These are phyloP conservation scores for Knoxia roxburghii DNA, from an alignment of 257 asterid species.

Conservation along the genomic window DNA sequence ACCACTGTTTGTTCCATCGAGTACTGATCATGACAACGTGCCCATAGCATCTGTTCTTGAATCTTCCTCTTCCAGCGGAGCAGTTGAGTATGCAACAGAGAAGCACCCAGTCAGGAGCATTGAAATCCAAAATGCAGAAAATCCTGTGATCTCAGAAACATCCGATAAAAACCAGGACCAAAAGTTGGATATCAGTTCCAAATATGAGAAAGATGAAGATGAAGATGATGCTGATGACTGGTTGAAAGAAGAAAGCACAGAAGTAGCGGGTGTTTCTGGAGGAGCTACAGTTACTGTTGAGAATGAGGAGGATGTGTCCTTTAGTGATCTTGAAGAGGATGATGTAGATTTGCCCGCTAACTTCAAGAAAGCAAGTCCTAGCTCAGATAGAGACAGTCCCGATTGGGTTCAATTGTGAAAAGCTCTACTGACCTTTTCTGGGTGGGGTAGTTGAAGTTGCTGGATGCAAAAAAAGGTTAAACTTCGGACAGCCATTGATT, in stretches of 20 bases:
- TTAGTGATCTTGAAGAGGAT: constrained; percentile 93
- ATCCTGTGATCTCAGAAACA: constrained; percentile 23
- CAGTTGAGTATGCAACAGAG: constrained; percentile 28
- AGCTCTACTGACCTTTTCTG: constrained; percentile 33
- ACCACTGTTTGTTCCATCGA: constrained; percentile 45
- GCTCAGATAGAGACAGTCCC: constrained; percentile 66
- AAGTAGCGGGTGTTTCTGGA: constrained; percentile 31
- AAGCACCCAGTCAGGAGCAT: constrained; percentile 33
- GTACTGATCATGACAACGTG: not conserved
- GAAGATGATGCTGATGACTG: constrained; percentile 91
- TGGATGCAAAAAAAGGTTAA: constrained; percentile 12
- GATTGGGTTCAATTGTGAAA: constrained; percentile 82
- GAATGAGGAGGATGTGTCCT: constrained; percentile 91
- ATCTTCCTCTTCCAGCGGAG: constrained; percentile 23
- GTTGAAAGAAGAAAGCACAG: constrained; percentile 80
- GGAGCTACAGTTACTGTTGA: constrained; percentile 46
- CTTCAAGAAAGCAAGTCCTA: constrained; percentile 41
- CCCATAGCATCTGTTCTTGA: constrained; percentile 1
- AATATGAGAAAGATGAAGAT: constrained; percentile 47
- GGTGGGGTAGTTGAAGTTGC: constrained; percentile 15
- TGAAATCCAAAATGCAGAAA: constrained; percentile 34
- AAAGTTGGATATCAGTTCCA: constrained; percentile 21
- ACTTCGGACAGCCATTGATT: constrained; percentile 24
- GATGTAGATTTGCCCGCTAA: constrained; percentile 53
- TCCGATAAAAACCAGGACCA: constrained; percentile 27